Conservation (phyloP, 164 flowering plant species). For the Nelumbo lutea region DNA sequence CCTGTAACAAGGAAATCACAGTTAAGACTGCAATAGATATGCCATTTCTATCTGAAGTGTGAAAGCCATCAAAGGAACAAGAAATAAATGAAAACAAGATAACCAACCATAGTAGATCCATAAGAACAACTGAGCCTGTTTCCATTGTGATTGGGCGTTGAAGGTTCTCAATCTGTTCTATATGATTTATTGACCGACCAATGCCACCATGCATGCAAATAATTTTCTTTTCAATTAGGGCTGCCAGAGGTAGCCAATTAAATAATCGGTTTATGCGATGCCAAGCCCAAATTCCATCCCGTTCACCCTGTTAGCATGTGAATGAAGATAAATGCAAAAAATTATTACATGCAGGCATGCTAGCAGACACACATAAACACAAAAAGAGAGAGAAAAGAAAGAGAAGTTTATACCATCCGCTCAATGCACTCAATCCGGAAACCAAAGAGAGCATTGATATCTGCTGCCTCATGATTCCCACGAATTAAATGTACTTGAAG, state of each 20-base stretch:
- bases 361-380: no score
- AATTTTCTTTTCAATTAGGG: constrained; percentile 92
- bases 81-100: constrained; percentile 7
- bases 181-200: constrained; percentile 80
- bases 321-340: constrained; percentile 30
- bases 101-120: constrained; percentile 77
- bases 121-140: constrained; percentile 78
- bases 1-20: constrained; percentile 32
- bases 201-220: constrained; percentile 99
- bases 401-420: constrained; percentile 52
- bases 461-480: constrained; percentile 91
- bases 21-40: not conserved
- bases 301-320: constrained; percentile 98
- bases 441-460: constrained; percentile 84
- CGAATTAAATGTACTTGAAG: constrained; percentile 73
- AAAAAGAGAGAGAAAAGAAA: not conserved
- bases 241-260: constrained; percentile 93
- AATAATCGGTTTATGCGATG: constrained; percentile 95
- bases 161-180: constrained; percentile 71
- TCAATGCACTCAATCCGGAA: constrained; percentile 87
- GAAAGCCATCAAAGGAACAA: not conserved
- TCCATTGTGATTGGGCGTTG: constrained; percentile 91
- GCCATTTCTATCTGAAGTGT: not conserved
- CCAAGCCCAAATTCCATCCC: constrained; percentile 99
- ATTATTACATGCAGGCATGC: not conserved